Conservation (phyloP, 306 rosid species). For the Cicer cuneatum region DNA sequence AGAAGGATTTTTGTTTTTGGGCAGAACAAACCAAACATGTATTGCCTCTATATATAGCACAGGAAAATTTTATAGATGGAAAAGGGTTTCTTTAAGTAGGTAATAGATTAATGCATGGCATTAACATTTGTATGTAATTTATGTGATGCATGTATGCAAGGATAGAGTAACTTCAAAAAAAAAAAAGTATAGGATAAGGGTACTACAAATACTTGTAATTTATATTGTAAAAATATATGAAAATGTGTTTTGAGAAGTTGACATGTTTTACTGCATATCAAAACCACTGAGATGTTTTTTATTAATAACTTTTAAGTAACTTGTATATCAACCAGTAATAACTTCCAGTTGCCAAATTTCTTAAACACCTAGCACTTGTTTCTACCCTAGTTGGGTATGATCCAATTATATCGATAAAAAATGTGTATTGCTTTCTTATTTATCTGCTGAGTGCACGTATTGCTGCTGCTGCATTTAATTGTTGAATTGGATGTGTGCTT, state of each 20-base stretch:
- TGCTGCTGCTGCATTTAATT: conserved; percentile 24
- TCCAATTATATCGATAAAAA: conserved; percentile 25
- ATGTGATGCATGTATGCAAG: conserved; percentile 24
- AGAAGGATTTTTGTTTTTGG: background rate
- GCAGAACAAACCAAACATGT: background rate
- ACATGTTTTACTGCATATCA: background rate
- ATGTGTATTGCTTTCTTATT: background rate
- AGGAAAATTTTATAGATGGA: background rate
- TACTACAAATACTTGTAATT: background rate
- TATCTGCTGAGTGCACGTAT: background rate
- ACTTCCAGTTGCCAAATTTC: conserved; percentile 7
- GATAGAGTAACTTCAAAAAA: background rate
- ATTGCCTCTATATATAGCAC: conserved; percentile 23
- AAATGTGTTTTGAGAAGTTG: conserved; percentile 1
- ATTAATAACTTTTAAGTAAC: background rate
- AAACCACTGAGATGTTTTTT: conserved; percentile 21
- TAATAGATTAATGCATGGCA: background rate
- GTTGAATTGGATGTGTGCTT: conserved; percentile 21
- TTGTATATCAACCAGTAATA: background rate
- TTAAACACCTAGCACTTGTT: background rate
- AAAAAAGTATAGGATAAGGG: background rate
- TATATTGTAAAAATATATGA: conserved; percentile 3
- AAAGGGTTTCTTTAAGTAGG: conserved; percentile 28
- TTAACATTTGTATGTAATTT: conserved; percentile 6
- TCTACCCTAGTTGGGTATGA: conserved; percentile 16